A percentile compares a stretch with the other conserved stretches of the same genome.
Conservation (phyloP, 208 protist species). For the Trypanosoma theileri region DNA sequence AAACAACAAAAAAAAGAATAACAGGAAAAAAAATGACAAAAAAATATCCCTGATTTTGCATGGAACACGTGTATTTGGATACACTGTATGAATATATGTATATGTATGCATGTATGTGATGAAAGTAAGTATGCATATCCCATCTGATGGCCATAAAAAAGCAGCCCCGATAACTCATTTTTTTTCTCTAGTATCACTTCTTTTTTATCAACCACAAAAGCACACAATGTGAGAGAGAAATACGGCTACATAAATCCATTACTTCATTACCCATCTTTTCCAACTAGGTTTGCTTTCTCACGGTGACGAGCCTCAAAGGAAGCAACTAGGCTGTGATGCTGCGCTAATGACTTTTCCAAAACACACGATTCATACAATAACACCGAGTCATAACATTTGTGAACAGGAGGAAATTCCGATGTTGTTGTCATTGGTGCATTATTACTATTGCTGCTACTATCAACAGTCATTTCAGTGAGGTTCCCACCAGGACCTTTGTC, state of each 20-base stretch:
- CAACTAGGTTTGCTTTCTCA: constrained; percentile 9
- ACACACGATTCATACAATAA: constrained; percentile 62
- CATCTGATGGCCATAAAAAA: too few species aligned
- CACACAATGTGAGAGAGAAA: neutral
- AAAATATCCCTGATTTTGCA: too few species aligned
- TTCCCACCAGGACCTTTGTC: neutral
- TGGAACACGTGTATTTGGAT: too few species aligned
- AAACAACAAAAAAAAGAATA: neutral
- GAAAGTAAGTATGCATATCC: too few species aligned
- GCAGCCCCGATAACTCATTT: too few species aligned
- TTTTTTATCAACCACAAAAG: neutral
- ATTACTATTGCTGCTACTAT: constrained; percentile 2
- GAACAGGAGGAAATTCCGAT: constrained; percentile 29
- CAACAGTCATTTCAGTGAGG: neutral
- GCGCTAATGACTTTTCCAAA: constrained; percentile 42
- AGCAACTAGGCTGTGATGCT: constrained; percentile 45
- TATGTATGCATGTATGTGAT: constrained; percentile 8
- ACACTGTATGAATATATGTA: neutral
- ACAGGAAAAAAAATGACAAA: neutral
- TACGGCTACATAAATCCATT: neutral
- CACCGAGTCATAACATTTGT: constrained; percentile 55
- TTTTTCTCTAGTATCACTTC: neutral
- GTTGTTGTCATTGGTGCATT: neutral
- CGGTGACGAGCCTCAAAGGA: constrained; percentile 37
- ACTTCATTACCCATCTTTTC: neutral